These are phyloP conservation scores for Ogataea sp. DNA, from an alignment of 805 yeast species.

Conservation along the genomic window DNA sequence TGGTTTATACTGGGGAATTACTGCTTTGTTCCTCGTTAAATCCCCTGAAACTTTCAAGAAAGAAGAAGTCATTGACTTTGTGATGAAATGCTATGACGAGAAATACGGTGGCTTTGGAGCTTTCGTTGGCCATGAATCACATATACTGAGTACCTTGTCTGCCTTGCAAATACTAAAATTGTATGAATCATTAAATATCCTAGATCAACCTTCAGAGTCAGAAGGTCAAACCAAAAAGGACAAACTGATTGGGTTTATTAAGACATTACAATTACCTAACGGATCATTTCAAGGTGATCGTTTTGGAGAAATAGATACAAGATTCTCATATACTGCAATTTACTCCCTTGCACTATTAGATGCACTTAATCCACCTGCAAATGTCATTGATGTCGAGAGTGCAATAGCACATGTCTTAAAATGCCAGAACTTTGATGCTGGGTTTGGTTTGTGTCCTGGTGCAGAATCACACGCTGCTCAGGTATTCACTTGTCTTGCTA, in stretches of 20 bases:
- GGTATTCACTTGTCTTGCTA: conserved; percentile 77
- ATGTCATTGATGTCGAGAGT: conserved; percentile 38
- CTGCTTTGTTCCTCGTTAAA: conserved; percentile 58
- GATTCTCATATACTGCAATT: conserved; percentile 80
- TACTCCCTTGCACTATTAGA: conserved; percentile 67
- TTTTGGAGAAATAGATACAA: conserved; percentile 88
- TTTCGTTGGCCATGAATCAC: conserved; percentile 84
- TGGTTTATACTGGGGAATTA: conserved; percentile 94
- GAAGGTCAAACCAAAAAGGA: conserved; percentile 20
- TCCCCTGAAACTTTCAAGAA: conserved; percentile 50
- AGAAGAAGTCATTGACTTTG: conserved; percentile 58
- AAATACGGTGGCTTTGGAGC: conserved; percentile 81
- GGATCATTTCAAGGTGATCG: conserved; percentile 88
- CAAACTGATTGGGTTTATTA: conserved; percentile 30
- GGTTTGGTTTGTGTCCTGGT: conserved; percentile 89
- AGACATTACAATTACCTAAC: conserved; percentile 38
- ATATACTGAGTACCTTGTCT: conserved; percentile 74
- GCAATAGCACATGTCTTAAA: conserved; percentile 56
- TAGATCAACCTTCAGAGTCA: conserved; percentile 14
- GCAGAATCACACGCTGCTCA: conserved; percentile 95
- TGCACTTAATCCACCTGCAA: conserved; percentile 41
- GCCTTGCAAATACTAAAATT: conserved; percentile 75
- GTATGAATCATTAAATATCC: conserved; percentile 46
- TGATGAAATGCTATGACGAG: conserved; percentile 53
- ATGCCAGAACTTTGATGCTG: conserved; percentile 93